These are phyloP conservation scores for Salix exigua DNA, from an alignment of 345 rosid genomes.

Conservation along the genomic window DNA sequence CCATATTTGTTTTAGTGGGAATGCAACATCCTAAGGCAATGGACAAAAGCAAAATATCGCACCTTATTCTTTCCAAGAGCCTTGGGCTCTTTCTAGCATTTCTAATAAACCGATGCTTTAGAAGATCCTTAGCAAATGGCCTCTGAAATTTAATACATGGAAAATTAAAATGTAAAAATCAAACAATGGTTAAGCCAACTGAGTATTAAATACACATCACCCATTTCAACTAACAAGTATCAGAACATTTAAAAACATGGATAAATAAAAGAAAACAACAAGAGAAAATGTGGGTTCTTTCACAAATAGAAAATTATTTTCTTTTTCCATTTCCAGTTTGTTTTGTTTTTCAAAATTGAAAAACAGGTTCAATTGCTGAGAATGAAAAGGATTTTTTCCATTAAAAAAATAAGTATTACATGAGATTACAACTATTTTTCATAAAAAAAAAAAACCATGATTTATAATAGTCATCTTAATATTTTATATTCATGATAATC, in stretches of 20 bases:
- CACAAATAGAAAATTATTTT: too few species aligned
- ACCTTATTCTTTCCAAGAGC: slow-evolving; percentile 97
- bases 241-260: background rate
- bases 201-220: background rate
- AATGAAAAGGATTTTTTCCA: too few species aligned
- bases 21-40: background rate
- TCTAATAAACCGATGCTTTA: slow-evolving; percentile 83
- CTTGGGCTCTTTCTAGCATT: slow-evolving; percentile 80
- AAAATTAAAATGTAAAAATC: slow-evolving; percentile 12
- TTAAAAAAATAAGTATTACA: too few species aligned
- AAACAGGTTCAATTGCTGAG: too few species aligned
- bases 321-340: too few species aligned
- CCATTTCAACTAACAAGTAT: slow-evolving; percentile 10
- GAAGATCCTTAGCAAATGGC: slow-evolving; percentile 92
- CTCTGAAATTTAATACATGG: slow-evolving; percentile 56
- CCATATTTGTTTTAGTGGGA: background rate
- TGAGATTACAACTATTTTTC: too few species aligned
- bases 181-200: slow-evolving; percentile 7
- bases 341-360: too few species aligned
- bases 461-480: too few species aligned
- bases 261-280: background rate
- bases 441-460: too few species aligned
- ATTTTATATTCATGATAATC: too few species aligned
- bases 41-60: slow-evolving; percentile 15
- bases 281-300: background rate